Conservation (phyloP, 2,329 filamentous ascomycete species). For the Ophiostoma ips region DNA sequence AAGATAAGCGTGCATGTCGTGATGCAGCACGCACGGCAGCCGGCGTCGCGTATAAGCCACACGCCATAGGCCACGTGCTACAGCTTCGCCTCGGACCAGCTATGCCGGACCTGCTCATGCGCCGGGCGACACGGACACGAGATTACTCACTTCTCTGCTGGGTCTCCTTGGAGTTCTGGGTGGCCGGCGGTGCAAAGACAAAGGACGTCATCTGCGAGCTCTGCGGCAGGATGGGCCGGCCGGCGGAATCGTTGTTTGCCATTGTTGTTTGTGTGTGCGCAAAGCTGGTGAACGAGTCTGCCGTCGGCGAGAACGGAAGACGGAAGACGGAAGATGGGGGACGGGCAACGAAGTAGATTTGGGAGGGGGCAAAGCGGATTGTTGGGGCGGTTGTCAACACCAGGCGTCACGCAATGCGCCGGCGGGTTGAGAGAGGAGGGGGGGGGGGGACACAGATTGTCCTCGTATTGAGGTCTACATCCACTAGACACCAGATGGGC, state of each 20-base stretch:
- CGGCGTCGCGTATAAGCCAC: no score
- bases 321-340: neutral
- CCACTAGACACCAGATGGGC: constrained; percentile 3
- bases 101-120: no score
- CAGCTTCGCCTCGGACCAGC: no score
- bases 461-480: constrained; percentile 8
- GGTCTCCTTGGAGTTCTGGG: constrained; percentile 51
- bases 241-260: constrained; percentile 45
- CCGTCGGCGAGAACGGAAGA: no score
- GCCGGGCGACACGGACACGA: no score
- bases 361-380: neutral
- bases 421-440: constrained; percentile 4
- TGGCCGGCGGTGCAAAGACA: constrained; percentile 55
- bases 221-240: constrained; percentile 51
- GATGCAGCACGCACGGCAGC: no score
- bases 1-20: no score
- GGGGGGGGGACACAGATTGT: neutral
- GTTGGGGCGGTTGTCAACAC: neutral
- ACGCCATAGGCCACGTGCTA: no score
- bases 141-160: constrained; percentile 58
- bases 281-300: neutral
- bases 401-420: constrained; percentile 10
- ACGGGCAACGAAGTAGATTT: no score
- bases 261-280: constrained; percentile 25
- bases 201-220: constrained; percentile 60